phyloP scores from a whole-genome alignment of 331 rosid genomes.

The Malus hybrid region DNA sequence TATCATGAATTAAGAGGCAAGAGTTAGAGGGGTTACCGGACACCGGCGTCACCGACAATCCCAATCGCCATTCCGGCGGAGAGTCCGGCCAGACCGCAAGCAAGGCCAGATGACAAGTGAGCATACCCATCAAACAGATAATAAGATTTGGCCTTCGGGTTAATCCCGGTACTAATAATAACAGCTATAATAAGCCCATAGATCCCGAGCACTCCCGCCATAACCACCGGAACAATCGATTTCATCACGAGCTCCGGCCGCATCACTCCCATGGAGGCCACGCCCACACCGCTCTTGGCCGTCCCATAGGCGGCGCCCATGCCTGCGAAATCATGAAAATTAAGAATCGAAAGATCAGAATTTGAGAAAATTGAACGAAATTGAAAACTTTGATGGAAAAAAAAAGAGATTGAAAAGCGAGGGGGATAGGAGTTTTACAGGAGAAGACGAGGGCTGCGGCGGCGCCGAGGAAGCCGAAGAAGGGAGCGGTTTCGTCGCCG shows the following conservation, averaged over 20 bases:
- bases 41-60: slow-evolving; percentile 79
- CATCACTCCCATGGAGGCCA: slow-evolving; percentile 79
- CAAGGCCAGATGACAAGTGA: slow-evolving; percentile 67
- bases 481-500: slow-evolving; percentile 66
- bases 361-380: background rate
- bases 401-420: background rate
- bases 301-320: slow-evolving; percentile 79
- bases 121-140: slow-evolving; percentile 72
- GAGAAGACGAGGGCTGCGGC: slow-evolving; percentile 64
- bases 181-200: slow-evolving; percentile 66
- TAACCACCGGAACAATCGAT: slow-evolving; percentile 73
- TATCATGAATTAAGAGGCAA: background rate
- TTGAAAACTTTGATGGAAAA: background rate
- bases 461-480: slow-evolving; percentile 63
- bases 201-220: slow-evolving; percentile 74
- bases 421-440: slow-evolving; percentile 15
- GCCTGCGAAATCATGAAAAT: slow-evolving; percentile 18
- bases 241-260: slow-evolving; percentile 78
- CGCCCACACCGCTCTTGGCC: slow-evolving; percentile 75
- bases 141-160: slow-evolving; percentile 68
- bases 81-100: slow-evolving; percentile 80
- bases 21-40: slow-evolving; percentile 24
- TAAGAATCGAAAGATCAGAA: background rate
- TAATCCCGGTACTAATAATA: slow-evolving; percentile 63
- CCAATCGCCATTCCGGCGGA: slow-evolving; percentile 81